Evolutionary conservation across 306 rosid species (phyloP).

Genomic region (Prunus salicina): DNA sequence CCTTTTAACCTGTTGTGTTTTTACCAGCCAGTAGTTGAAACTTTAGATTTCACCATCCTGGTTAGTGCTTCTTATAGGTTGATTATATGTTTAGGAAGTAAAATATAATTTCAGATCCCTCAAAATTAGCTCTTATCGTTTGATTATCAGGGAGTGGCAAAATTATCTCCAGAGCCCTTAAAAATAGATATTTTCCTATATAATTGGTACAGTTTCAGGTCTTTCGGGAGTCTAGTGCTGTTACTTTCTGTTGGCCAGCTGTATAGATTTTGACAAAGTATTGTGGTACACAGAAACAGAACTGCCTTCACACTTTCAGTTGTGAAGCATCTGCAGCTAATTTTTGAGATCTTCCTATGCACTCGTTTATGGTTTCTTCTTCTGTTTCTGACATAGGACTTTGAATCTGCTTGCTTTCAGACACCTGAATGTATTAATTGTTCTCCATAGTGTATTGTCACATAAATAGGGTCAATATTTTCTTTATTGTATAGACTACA

Average conservation of each 20-base stretch:
- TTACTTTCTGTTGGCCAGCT: not conserved
- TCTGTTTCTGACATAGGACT: constrained; percentile 4
- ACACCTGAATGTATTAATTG: not conserved
- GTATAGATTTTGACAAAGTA: not conserved
- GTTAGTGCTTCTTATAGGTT: no score
- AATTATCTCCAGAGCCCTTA: not conserved
- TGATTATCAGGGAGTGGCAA: no score
- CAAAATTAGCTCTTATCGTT: no score
- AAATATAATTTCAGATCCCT: no score
- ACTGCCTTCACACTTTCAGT: not conserved
- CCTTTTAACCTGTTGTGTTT: no score
- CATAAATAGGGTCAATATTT: not conserved
- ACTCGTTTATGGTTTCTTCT: not conserved
- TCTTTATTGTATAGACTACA: not conserved
- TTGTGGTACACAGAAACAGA: not conserved
- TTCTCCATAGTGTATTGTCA: not conserved
- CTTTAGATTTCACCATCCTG: no score
- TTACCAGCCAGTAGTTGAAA: no score
- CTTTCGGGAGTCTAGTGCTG: constrained; percentile 2
- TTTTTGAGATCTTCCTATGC: not conserved
- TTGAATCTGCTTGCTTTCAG: not conserved
- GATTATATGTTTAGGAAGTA: no score
- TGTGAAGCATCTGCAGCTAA: not conserved
- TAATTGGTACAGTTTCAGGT: not conserved
- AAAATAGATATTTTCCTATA: not conserved